Evolutionary conservation across 176 grass and related monocot genomes (phyloP).

Genomic region (Oryza australiensis): DNA sequence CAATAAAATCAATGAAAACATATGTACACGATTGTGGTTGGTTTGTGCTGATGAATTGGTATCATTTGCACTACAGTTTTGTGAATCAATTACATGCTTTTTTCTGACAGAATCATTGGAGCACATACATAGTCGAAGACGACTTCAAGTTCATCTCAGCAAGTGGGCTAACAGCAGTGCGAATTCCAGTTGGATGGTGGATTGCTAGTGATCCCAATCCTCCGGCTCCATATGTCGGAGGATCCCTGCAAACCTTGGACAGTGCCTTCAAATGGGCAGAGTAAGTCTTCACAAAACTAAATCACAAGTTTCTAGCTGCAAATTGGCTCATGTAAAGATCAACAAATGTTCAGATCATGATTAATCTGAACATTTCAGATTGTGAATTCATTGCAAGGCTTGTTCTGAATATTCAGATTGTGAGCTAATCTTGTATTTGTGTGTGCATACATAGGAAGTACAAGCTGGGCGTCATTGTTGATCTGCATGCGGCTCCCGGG

Average conservation of each 20-base stretch:
- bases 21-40: background rate
- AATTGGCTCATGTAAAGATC: background rate
- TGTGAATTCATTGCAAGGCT: background rate
- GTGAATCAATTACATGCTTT: background rate
- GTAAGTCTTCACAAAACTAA: constrained; percentile 27
- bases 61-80: background rate
- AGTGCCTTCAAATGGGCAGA: constrained; percentile 80
- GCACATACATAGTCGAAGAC: constrained; percentile 54
- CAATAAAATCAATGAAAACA: background rate
- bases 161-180: constrained; percentile 45
- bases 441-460: constrained; percentile 27
- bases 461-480: constrained; percentile 53
- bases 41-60: background rate
- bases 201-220: constrained; percentile 59
- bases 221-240: constrained; percentile 54
- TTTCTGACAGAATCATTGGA: constrained; percentile 58
- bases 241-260: constrained; percentile 60
- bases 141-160: constrained; percentile 55
- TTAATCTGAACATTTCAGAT: background rate
- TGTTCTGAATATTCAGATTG: background rate
- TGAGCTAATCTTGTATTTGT: background rate
- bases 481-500: constrained; percentile 62
- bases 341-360: background rate
- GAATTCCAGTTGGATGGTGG: constrained; percentile 81
- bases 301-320: background rate